Percentiles rank a stretch among this genome's conserved stretches.
Evolutionary conservation across 2,329 filamentous ascomycete genomes (phyloP).

Genomic region (Penicillium sp.): DNA sequence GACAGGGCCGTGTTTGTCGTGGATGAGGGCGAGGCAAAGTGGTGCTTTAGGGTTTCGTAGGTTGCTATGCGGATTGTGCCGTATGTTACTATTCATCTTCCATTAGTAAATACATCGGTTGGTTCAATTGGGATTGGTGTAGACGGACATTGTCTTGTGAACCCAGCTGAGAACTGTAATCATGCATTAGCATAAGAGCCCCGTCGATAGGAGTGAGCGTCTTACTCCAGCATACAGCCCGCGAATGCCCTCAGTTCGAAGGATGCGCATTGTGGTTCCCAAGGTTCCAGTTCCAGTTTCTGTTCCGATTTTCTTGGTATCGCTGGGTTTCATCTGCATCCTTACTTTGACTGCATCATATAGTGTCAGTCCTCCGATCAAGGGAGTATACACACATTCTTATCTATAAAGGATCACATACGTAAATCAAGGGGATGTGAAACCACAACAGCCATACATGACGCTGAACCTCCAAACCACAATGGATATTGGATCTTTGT

Average conservation of each 20-base stretch:
- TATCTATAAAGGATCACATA: constrained; percentile 10
- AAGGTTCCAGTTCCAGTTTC: constrained; percentile 12
- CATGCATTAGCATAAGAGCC: neutral
- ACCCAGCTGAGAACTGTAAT: constrained; percentile 28
- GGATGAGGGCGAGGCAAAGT: neutral
- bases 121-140: neutral
- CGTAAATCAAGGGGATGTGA: constrained; percentile 33
- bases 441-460: constrained; percentile 33
- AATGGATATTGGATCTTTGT: constrained; percentile 16
- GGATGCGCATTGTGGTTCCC: constrained; percentile 24
- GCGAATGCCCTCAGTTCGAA: constrained; percentile 24
- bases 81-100: constrained; percentile 27
- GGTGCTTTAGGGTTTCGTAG: constrained; percentile 30
- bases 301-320: neutral
- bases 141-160: constrained; percentile 28
- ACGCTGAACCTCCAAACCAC: constrained; percentile 31
- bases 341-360: constrained; percentile 28
- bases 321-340: constrained; percentile 28
- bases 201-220: neutral
- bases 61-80: constrained; percentile 32
- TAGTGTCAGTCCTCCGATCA: neutral
- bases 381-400: neutral
- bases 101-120: neutral
- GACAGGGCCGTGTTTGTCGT: constrained; percentile 16
- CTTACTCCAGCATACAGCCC: constrained; percentile 29